These are phyloP conservation scores for Lactarius vividus DNA, from an alignment of 768 basidiomycete genomes.

Conservation along the genomic window DNA sequence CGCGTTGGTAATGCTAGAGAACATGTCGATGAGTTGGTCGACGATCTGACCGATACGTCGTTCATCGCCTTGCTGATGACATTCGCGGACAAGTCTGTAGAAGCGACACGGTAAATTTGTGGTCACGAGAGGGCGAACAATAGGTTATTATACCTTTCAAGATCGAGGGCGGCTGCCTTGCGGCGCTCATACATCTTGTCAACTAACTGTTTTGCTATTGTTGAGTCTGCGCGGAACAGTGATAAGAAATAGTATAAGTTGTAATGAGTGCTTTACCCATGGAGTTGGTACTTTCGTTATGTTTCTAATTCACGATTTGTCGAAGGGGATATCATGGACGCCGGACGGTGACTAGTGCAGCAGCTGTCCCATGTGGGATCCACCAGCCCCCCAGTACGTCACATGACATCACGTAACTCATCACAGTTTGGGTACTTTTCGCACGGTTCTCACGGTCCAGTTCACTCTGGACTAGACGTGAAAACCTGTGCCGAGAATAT, in stretches of 20 bases:
- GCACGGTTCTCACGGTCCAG: too few relatives aligned
- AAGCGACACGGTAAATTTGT: slow-evolving; percentile 12
- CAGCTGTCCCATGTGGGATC: too few relatives aligned
- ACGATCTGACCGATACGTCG: slow-evolving; percentile 83
- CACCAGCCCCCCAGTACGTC: too few relatives aligned
- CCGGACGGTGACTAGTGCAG: not conserved
- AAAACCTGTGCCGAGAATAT: too few relatives aligned
- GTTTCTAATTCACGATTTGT: slow-evolving; percentile 1
- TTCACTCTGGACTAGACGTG: too few relatives aligned
- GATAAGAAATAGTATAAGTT: not conserved
- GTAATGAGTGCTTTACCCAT: slow-evolving; percentile 4
- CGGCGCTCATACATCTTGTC: slow-evolving; percentile 98
- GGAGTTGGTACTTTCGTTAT: not conserved
- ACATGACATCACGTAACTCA: too few relatives aligned
- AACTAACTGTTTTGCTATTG: slow-evolving; percentile 74
- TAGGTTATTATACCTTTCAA: slow-evolving; percentile 72
- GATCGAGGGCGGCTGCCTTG: slow-evolving; percentile 90
- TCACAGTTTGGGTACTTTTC: too few relatives aligned
- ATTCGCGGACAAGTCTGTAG: slow-evolving; percentile 79
- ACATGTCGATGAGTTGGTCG: slow-evolving; percentile 94
- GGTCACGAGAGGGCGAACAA: not conserved
- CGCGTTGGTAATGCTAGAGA: slow-evolving; percentile 76
- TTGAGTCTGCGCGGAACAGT: slow-evolving; percentile 54
- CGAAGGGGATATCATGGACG: not conserved
- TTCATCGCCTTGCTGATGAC: slow-evolving; percentile 76